phyloP scores from a whole-genome alignment of 768 basidiomycete genomes.

The Favolaschia claudopus region DNA sequence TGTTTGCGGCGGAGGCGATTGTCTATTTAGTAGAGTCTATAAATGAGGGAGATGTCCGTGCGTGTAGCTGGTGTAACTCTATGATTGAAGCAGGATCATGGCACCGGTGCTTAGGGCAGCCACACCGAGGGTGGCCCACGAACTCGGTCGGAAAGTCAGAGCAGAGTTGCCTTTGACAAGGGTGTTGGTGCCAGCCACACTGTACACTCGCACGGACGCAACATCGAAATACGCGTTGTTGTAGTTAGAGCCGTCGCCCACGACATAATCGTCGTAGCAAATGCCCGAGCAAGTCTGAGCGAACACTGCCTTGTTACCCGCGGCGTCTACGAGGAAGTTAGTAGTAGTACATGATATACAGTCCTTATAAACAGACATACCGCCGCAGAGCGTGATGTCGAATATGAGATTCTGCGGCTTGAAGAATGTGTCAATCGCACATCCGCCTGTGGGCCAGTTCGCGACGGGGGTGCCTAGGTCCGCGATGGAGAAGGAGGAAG shows the following conservation, averaged over 20 bases:
- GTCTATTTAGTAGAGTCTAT: no score
- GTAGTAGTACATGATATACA: conserved; percentile 1
- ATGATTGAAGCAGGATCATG: neutral
- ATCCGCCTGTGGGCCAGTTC: conserved; percentile 69
- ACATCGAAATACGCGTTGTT: conserved; percentile 79
- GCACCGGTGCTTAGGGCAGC: conserved; percentile 8
- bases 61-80: neutral
- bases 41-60: no score
- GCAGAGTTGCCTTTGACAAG: conserved; percentile 21
- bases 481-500: conserved; percentile 60
- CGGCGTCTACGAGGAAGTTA: conserved; percentile 44
- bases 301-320: conserved; percentile 61
- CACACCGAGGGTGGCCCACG: conserved; percentile 4
- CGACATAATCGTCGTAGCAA: conserved; percentile 76
- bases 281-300: conserved; percentile 66
- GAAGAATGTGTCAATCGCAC: conserved; percentile 62
- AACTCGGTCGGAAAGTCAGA: neutral
- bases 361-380: conserved; percentile 32
- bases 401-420: conserved; percentile 72
- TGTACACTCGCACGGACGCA: conserved; percentile 61
- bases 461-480: conserved; percentile 72
- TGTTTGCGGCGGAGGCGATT: no score
- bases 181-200: conserved; percentile 40
- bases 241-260: conserved; percentile 67
- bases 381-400: conserved; percentile 78